Evolutionary conservation across 768 basidiomycete species (phyloP), one percentile per base, ranked within the genome.

Genomic region (Amyloporia xantha): DNA sequence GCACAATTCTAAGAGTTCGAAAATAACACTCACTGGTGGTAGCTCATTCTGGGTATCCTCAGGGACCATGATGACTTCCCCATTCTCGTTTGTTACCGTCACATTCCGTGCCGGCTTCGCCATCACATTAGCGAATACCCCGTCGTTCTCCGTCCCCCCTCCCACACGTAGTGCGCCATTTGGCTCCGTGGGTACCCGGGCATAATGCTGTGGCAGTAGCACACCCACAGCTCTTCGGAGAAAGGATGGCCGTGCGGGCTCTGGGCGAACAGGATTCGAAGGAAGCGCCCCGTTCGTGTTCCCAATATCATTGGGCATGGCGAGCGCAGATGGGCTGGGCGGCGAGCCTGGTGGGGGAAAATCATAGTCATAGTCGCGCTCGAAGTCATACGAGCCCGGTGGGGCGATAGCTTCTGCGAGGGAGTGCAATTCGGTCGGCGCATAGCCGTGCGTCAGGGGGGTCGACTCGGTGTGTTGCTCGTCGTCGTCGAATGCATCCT

Each of bases 121-220:
- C 56, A 80, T 83, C 30, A 99, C 81, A 61, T 98, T 99, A 25
- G 87, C 83, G 61, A 97, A 99, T 7, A 98, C 94, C 2, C 96
- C 96, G 57, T 96, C 93, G 59, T 94, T 92, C 25, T 91, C 80
- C 15, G 70, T 72, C 0, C 87, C 89, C 5, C 83, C 82, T 26
- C 89, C 89, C 69, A 62, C 40, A 53, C 40, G 15, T 60, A 60
- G 51, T 52, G 49, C 19, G 55, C 59, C 7, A 69, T 56, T 41
- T 4, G 65, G 63, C 0, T 63, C 60, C 0, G 73, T 73, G 1
- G 80, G 74, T 28, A 79, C 66, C 2, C 67, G 71, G 27, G 73
- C 65, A 58, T 89, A 88, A 52, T 82, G 79, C 11, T 78, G 77
- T 2, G 88, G 86, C 6, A 87, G 64, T 41, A 89, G 59, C 2